These are phyloP conservation scores for Plasmodium blacklocki DNA, from an alignment of 169 alveolate species.

Conservation along the genomic window DNA sequence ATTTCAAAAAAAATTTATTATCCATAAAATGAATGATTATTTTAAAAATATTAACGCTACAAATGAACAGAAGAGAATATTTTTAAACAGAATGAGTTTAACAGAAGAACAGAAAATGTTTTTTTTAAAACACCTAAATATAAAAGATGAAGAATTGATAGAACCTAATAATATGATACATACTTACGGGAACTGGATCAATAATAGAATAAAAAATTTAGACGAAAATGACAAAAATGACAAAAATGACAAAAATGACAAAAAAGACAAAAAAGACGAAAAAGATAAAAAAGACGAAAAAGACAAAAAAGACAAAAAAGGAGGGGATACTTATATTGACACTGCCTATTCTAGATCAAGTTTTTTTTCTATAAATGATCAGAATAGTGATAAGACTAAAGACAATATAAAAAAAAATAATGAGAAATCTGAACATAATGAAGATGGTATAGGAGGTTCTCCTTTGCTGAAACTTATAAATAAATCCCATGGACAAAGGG, in stretches of 20 bases:
- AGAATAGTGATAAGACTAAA: not conserved
- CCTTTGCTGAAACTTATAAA: conserved; percentile 36
- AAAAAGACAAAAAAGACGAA: no score
- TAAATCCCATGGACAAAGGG: conserved; percentile 7
- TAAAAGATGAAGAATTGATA: not conserved
- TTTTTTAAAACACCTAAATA: not conserved
- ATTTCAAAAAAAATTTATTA: conserved; percentile 3
- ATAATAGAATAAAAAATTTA: no score
- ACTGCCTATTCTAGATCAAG: not conserved
- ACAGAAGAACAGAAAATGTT: conserved; percentile 7
- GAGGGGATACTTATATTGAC: no score
- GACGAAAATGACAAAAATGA: no score
- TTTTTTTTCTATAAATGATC: not conserved
- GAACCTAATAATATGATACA: no score
- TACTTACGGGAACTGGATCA: no score
- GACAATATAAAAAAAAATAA: no score
- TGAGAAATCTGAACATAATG: no score
- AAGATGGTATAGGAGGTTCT: not conserved
- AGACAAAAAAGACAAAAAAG: no score
- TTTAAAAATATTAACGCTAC: conserved; percentile 2
- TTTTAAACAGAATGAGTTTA: not conserved
- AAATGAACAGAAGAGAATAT: conserved; percentile 10
- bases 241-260: no score
- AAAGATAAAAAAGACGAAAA: no score
- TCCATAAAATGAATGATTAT: conserved; percentile 30